These are phyloP conservation scores for Lactarius quietus DNA, from an alignment of 768 basidiomycete species.

Conservation along the genomic window DNA sequence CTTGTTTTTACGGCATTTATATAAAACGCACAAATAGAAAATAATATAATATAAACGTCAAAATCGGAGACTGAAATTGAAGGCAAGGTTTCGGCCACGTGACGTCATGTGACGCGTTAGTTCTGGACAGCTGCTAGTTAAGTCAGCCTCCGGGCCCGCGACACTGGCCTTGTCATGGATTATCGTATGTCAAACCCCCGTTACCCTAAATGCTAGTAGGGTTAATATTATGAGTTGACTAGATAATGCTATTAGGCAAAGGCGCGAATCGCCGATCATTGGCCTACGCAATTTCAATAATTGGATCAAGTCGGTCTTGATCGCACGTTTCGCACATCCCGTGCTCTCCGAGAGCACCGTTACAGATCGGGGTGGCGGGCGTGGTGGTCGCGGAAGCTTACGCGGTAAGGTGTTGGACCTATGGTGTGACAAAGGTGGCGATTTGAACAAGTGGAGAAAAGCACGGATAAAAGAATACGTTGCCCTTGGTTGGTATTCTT, in stretches of 20 bases:
- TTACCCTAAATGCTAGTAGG: neutral
- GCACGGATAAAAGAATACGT: slow-evolving; percentile 76
- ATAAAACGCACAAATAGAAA: too few species aligned
- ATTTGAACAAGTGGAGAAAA: slow-evolving; percentile 92
- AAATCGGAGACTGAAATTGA: too few species aligned
- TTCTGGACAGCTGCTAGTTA: too few species aligned
- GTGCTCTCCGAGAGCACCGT: slow-evolving; percentile 39
- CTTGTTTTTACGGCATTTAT: too few species aligned
- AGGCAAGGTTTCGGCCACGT: too few species aligned
- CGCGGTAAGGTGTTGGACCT: slow-evolving; percentile 88
- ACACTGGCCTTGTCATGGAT: slow-evolving; percentile 67
- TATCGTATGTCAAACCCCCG: slow-evolving; percentile 58
- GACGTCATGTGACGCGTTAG: too few species aligned
- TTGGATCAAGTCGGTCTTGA: slow-evolving; percentile 98
- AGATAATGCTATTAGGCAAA: slow-evolving; percentile 87
- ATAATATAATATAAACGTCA: too few species aligned
- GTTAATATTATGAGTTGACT: slow-evolving; percentile 6
- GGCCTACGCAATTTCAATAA: slow-evolving; percentile 98
- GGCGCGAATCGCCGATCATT: slow-evolving; percentile 88
- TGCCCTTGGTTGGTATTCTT: slow-evolving; percentile 62
- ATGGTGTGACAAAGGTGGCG: slow-evolving; percentile 99
- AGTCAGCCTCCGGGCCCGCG: slow-evolving; percentile 46
- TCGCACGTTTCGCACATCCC: slow-evolving; percentile 82
- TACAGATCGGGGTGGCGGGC: slow-evolving; percentile 29
- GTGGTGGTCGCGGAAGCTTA: slow-evolving; percentile 31